Evolutionary conservation across 1,284 basidiomycete genomes (phyloP).

Genomic region (Singerocomus inundabilis): DNA sequence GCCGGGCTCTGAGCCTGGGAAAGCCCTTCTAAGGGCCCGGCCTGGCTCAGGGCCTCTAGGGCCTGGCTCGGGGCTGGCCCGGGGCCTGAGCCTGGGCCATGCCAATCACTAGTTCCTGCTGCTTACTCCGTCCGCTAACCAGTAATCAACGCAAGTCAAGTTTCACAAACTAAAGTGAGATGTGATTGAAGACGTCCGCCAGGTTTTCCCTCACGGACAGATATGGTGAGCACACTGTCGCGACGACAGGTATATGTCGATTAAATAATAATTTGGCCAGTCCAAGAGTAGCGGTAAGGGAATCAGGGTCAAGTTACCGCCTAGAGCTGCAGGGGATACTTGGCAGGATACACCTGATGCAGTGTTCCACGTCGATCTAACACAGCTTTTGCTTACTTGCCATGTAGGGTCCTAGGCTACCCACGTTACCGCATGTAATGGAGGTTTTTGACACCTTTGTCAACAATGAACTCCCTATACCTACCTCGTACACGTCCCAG

Average conservation of each 20-base stretch:
- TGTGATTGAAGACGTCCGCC: slow-evolving; percentile 30
- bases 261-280: slow-evolving; percentile 9
- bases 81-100: no score
- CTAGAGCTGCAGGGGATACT: slow-evolving; percentile 13
- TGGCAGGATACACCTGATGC: slow-evolving; percentile 12
- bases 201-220: slow-evolving; percentile 31
- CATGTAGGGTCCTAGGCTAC: slow-evolving; percentile 16
- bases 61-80: no score
- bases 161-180: slow-evolving; percentile 33
- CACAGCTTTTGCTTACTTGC: slow-evolving; percentile 2
- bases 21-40: no score
- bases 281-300: slow-evolving; percentile 29
- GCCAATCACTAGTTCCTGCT: no score
- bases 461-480: slow-evolving; percentile 33
- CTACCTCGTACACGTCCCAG: slow-evolving; percentile 31
- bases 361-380: background rate
- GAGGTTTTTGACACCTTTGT: slow-evolving; percentile 19
- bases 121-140: background rate
- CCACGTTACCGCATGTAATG: slow-evolving; percentile 28
- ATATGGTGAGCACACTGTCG: slow-evolving; percentile 17
- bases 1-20: no score
- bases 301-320: slow-evolving; percentile 27
- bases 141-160: slow-evolving; percentile 23
- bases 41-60: no score
- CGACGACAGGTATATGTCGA: background rate